Base-by-base conservation (phyloP, 2,329 filamentous ascomycete species). In the Zalaria sp. region DNA sequence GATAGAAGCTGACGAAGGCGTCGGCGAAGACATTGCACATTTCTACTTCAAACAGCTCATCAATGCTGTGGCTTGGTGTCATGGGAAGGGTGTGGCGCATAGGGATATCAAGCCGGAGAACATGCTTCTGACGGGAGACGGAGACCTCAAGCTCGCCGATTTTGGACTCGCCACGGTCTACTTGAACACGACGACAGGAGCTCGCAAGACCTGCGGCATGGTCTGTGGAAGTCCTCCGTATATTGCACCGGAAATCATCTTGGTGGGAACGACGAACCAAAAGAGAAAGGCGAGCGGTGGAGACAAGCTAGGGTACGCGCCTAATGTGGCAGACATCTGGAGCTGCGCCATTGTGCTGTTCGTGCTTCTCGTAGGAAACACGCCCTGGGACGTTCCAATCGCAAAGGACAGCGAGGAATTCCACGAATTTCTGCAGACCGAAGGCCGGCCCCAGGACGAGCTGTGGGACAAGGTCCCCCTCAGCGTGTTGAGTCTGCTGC, bases 281-380 rank as follows among this genome's bases (percentile, higher is more conserved):
- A 63, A 67, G 47, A 56, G 57, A 45, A 71, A 67, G 56, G 44
- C 44, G 27, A 18, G 18, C 18, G 52, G 47, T 34, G 52, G 70
- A 32, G 63, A 72, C 40, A 66, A 71, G 26, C 53, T 57, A 38
- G 77, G 81, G 42, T 89, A 89, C 56, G 71, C 73, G 27, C 79
- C 88, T 5, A 85, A 95, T 47, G 64, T 85, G 35, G 84, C 85
- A 32, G 91, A 98, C 57, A 81, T 98, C 43, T 98, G 93, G 93
- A 95, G 88, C 10, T 95, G 88, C 53, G 91, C 91, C 29, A 87
- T 98, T 41, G 93, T 98, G n/a, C 69, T 98, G 3, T 98, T 98
- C 56, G 91, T 96, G 31, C 68, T 98, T 3, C 68, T 98, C 3
- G 87, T 93, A 1, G 91, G 91, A 6, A 98, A 98, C 57, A 98